Conservation (phyloP, 768 basidiomycete genomes). For the Chalciporus piperatus region DNA sequence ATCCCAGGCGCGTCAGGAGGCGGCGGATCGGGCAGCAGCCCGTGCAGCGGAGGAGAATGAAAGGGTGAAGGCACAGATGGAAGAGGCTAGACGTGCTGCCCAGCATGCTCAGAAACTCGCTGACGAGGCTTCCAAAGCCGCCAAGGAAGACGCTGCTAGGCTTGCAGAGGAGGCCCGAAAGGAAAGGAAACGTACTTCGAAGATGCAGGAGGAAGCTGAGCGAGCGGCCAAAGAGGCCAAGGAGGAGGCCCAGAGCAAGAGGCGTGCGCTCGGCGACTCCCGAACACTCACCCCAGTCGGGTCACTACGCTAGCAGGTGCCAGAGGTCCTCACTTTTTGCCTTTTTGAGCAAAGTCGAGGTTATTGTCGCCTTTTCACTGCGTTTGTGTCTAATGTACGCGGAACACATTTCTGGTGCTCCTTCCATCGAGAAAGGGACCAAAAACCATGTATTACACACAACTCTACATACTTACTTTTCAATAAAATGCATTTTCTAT, state of each 20-base stretch:
- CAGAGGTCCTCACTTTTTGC: neutral
- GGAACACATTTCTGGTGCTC: too few species aligned
- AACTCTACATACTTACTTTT: too few species aligned
- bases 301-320: neutral
- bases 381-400: too few species aligned
- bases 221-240: constrained; percentile 9
- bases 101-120: constrained; percentile 11
- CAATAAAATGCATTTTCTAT: too few species aligned
- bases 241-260: constrained; percentile 11
- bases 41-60: constrained; percentile 3
- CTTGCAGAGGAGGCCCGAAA: constrained; percentile 11
- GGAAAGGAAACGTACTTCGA: constrained; percentile 13
- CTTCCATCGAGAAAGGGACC: too few species aligned
- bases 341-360: neutral
- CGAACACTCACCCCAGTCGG: neutral
- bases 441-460: too few species aligned
- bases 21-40: constrained; percentile 5
- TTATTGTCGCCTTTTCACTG: too few species aligned
- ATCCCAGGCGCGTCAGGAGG: constrained; percentile 6
- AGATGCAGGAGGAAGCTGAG: constrained; percentile 16
- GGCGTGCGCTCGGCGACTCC: neutral
- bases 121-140: constrained; percentile 1
- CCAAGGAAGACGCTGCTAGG: constrained; percentile 17
- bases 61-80: constrained; percentile 14
- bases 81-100: neutral